Conservation (phyloP, 306 rosid genomes). For the Macrotyloma uniflorum region DNA sequence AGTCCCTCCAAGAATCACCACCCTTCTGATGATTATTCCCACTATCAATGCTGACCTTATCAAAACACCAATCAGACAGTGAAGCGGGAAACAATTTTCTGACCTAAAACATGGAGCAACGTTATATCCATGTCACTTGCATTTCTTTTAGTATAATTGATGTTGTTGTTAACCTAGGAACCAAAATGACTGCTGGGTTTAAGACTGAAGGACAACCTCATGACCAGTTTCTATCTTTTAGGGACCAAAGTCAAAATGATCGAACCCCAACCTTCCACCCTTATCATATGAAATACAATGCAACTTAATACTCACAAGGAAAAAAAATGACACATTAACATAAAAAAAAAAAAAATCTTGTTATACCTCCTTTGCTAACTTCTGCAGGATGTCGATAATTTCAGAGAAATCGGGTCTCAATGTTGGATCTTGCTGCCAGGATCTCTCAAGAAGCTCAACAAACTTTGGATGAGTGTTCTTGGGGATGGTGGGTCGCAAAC, state of each 20-base stretch:
- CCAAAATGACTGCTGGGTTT: neutral
- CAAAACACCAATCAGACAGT: neutral
- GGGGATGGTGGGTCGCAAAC: slow-evolving; percentile 85
- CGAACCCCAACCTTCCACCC: neutral
- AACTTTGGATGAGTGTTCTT: slow-evolving; percentile 83
- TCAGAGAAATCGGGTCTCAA: slow-evolving; percentile 82
- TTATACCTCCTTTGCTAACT: slow-evolving; percentile 73
- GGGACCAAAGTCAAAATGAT: neutral
- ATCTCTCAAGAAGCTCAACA: slow-evolving; percentile 75
- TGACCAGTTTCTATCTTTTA: neutral
- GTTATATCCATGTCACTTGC: neutral
- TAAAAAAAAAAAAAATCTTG: slow-evolving; percentile 1
- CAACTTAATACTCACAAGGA: neutral
- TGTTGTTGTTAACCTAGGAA: neutral
- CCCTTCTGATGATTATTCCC: neutral
- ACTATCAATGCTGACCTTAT: neutral
- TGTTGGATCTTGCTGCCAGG: slow-evolving; percentile 92
- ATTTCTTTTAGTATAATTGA: neutral
- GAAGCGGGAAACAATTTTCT: neutral
- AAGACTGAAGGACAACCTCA: neutral
- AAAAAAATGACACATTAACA: neutral
- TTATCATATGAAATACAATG: neutral
- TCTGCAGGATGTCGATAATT: slow-evolving; percentile 72
- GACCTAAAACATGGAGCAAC: neutral
- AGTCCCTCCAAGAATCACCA: neutral